Percentiles rank a stretch among this genome's conserved stretches.
Conservation (phyloP, 2,329 filamentous ascomycete species). For the Beauveria sp. region DNA sequence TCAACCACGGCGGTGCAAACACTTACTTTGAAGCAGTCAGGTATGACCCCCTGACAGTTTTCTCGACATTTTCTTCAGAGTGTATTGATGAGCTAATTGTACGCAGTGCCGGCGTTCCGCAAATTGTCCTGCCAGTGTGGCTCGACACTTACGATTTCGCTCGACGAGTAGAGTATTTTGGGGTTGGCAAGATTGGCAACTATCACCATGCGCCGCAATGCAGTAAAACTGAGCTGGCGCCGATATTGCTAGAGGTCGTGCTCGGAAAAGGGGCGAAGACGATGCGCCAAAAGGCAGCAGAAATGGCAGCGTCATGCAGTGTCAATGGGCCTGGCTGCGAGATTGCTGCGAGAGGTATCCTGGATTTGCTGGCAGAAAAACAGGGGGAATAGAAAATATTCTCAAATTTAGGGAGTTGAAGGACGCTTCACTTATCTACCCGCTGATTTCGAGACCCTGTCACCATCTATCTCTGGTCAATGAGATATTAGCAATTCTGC, state of each 20-base stretch:
- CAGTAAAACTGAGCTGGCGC: neutral
- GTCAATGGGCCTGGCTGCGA: neutral
- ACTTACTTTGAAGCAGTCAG: conserved; percentile 36
- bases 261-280: neutral
- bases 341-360: neutral
- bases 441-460: too few relatives aligned
- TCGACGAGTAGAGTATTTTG: conserved; percentile 30
- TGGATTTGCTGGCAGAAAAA: neutral
- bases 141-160: conserved; percentile 37
- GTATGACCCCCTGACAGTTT: conserved; percentile 21
- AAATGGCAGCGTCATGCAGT: neutral
- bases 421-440: too few relatives aligned
- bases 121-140: conserved; percentile 37
- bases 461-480: too few relatives aligned
- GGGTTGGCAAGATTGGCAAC: conserved; percentile 31
- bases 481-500: too few relatives aligned
- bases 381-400: neutral
- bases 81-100: neutral
- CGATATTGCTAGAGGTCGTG: neutral
- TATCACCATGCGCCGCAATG: conserved; percentile 13
- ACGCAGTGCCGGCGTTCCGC: conserved; percentile 32
- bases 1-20: conserved; percentile 34
- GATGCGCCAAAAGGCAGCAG: neutral
- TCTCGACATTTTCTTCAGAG: neutral
- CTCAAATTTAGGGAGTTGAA: too few relatives aligned